These are phyloP conservation scores for Colletotrichum tropicale DNA, from an alignment of 2,329 filamentous ascomycete species.

Conservation along the genomic window DNA sequence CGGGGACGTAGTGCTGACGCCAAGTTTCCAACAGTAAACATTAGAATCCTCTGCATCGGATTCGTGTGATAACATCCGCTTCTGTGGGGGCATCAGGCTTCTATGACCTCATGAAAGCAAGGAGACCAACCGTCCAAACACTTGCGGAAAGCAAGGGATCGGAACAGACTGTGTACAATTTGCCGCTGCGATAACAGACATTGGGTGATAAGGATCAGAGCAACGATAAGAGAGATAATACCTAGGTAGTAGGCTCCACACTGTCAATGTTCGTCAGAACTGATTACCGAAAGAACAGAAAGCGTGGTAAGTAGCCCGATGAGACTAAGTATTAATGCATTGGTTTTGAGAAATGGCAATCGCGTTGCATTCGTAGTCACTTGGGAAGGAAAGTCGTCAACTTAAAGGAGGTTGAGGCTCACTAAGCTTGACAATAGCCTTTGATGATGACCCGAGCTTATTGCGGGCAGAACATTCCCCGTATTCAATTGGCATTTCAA, in stretches of 20 bases:
- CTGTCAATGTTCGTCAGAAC: rapidly evolving
- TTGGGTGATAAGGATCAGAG: not conserved
- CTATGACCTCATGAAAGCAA: not conserved
- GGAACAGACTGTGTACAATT: not conserved
- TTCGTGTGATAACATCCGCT: not conserved
- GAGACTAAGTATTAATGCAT: not conserved
- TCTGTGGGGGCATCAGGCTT: not conserved
- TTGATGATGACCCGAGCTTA: not conserved
- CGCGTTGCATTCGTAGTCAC: rapidly evolving
- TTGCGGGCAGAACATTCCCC: not conserved
- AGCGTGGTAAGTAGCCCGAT: rapidly evolving
- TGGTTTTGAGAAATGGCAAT: not conserved
- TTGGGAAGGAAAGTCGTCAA: not conserved
- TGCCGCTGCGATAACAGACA: not conserved
- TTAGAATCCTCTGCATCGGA: not conserved
- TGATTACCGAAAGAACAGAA: not conserved
- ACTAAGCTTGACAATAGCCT: not conserved
- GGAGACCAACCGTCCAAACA: not conserved
- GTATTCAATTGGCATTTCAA: rapidly evolving
- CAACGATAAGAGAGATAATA: not conserved
- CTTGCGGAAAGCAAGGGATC: not conserved
- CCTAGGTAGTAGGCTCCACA: not conserved
- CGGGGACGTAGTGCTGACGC: not conserved
- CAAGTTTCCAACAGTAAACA: not conserved
- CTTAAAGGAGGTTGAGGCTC: not conserved